Evolutionary conservation across 140 eudicot genomes (phyloP), one percentile per base, ranked within the genome.

Genomic region (Senecio squalidus): DNA sequence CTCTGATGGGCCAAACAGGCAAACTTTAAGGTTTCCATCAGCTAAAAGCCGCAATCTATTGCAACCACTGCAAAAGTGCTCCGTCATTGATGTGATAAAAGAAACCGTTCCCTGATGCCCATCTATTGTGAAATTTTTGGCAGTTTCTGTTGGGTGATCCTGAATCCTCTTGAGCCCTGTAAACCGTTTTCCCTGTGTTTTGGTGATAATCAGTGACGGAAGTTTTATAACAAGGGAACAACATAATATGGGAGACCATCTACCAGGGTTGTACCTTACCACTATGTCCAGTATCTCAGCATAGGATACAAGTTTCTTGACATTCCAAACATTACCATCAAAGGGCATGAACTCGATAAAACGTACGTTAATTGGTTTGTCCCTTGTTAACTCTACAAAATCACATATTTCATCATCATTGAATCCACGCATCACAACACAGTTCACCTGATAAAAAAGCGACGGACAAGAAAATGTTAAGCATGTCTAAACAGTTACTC

Each of bases 341-440:
- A 91, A 91, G 10, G 98, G 96, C 98, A 91, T 91, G 60, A 91
- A 91, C 86, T 91, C 96, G 46, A 91, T 91, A 72, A 91, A 91
- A 9, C 96, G 84, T 25, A 91, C 74, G 70, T 91, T 91, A 24
- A 86, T 72, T 29, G 85, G 89, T 79, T 78, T 85, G 28, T 91
- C 92, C 20, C 73, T 87, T 41, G 94, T 91, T 68, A 91, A 75
- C 72, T 80, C 94, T 6, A 91, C 98, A 55, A 91, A 91, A 79
- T 91, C 94, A 55, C 94, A 83, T 8, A 91, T 86, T 66, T 91
- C 98, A 61, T 86, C 98, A 62, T 91, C 98, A 68, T 91, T 91
- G 83, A 83, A 86, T 65, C 96, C 98, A 33, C 98, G 94, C 98
- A 91, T 91, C 63, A 91, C 92, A 50, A 91, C 98, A 59, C 98